Conservation (phyloP, 2,329 filamentous ascomycete species). For the Microthyrium microscopicum region DNA sequence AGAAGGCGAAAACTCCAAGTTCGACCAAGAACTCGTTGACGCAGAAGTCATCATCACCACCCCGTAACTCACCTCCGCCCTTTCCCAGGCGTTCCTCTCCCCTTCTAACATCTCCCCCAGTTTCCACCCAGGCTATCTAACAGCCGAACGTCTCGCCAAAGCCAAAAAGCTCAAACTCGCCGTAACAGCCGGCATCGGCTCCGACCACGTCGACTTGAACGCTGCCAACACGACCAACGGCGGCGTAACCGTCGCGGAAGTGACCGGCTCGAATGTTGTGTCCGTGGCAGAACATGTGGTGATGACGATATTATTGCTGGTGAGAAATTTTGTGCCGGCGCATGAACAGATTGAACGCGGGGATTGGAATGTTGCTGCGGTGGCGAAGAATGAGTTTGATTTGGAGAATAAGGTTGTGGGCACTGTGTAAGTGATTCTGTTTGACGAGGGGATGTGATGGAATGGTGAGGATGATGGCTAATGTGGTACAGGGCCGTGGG, state of each 20-base stretch:
- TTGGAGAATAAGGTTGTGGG: slow-evolving; percentile 95
- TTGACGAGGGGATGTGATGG: too few species aligned
- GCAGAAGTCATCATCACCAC: slow-evolving; percentile 99
- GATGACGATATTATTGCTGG: slow-evolving; percentile 93
- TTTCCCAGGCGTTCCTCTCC: too few species aligned
- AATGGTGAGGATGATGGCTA: too few species aligned
- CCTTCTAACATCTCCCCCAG: slow-evolving; percentile 26
- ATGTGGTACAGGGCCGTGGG: too few species aligned
- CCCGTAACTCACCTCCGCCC: too few species aligned
- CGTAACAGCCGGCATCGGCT: slow-evolving; percentile 93
- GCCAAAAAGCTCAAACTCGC: slow-evolving; percentile 98
- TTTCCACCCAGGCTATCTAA: slow-evolving; percentile 97
- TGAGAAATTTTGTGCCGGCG: slow-evolving; percentile 96
- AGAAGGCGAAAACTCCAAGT: slow-evolving; percentile 81
- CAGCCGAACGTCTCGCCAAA: slow-evolving; percentile 85
- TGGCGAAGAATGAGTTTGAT: slow-evolving; percentile 97
- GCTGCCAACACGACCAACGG: slow-evolving; percentile 97
- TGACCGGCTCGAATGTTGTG: slow-evolving; percentile 95
- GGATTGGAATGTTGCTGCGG: slow-evolving; percentile 89
- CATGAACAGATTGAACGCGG: slow-evolving; percentile 83
- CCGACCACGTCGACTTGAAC: slow-evolving; percentile 93
- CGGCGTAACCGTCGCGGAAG: slow-evolving; percentile 90
- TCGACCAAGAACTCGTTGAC: slow-evolving; percentile 90
- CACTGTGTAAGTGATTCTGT: too few species aligned
- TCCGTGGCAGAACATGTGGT: slow-evolving; percentile 97